phyloP scores from a whole-genome alignment of 352 stramenopile species.

The Globisporangium middletonii region DNA sequence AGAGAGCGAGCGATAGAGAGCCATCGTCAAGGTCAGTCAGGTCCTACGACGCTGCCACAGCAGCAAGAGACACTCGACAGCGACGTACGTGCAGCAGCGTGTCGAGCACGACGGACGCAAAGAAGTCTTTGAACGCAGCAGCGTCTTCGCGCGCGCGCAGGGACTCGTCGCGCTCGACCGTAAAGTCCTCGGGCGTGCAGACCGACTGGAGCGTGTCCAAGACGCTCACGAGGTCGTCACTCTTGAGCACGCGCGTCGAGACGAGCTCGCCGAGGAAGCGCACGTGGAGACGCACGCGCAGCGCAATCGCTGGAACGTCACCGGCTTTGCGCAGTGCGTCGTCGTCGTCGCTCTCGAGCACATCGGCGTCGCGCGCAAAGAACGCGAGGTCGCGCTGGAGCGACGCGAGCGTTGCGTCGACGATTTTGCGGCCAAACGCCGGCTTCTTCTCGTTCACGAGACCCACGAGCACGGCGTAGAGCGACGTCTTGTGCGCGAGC shows the following conservation, averaged over 20 bases:
- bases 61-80: neutral
- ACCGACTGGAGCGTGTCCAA: conserved; percentile 57
- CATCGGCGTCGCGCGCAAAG: conserved; percentile 27
- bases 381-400: conserved; percentile 62
- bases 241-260: conserved; percentile 47
- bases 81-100: conserved; percentile 49
- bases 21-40: neutral
- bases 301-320: conserved; percentile 28
- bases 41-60: too few species aligned
- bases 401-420: conserved; percentile 24
- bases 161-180: conserved; percentile 35
- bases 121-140: conserved; percentile 73
- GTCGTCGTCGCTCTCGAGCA: conserved; percentile 27
- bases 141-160: conserved; percentile 40
- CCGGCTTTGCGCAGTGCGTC: conserved; percentile 17
- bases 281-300: conserved; percentile 49
- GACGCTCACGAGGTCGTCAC: conserved; percentile 51
- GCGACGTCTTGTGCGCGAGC: conserved; percentile 62
- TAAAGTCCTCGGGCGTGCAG: conserved; percentile 61
- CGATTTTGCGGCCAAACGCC: conserved; percentile 47
- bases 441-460: conserved; percentile 61
- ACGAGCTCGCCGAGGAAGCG: conserved; percentile 60
- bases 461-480: conserved; percentile 60
- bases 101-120: conserved; percentile 63
- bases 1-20: neutral